Conservation (phyloP, 345 rosid species). For the Eucalyptus urophylla region DNA sequence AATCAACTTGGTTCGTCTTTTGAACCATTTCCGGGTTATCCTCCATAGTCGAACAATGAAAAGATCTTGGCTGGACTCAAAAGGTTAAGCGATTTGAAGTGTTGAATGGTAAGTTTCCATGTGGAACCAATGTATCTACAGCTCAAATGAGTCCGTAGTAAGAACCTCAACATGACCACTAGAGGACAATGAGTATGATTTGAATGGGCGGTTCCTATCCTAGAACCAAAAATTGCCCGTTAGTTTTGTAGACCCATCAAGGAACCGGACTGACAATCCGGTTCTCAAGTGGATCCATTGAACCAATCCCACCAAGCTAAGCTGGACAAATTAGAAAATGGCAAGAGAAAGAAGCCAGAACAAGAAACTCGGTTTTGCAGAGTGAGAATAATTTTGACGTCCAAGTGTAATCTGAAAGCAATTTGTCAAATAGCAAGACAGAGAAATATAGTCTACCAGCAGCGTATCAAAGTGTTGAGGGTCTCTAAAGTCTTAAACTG, state of each 20-base stretch:
- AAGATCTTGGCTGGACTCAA: not conserved
- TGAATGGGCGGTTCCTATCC: too few species aligned
- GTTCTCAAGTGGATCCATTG: fast-evolving
- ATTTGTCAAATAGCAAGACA: not conserved
- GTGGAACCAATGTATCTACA: not conserved
- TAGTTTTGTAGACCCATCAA: too few species aligned
- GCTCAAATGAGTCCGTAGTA: not conserved
- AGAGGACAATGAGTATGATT: not conserved
- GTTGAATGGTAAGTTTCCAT: not conserved
- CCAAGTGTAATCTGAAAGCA: not conserved
- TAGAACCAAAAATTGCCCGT: fast-evolving
- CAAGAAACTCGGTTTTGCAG: not conserved
- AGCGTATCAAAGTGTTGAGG: not conserved
- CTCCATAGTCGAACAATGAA: not conserved
- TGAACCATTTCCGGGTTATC: not conserved
- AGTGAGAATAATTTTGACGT: not conserved
- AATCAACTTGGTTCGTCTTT: not conserved
- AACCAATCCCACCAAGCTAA: too few species aligned
- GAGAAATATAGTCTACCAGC: not conserved
- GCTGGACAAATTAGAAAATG: too few species aligned
- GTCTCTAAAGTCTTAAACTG: not conserved
- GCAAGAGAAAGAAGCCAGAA: not conserved
- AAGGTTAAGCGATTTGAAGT: not conserved
- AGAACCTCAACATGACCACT: not conserved
- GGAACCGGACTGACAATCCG: fast-evolving